These are phyloP conservation scores for Fusarium tricinctum DNA, from an alignment of 2,329 filamentous ascomycete species.

Conservation along the genomic window DNA sequence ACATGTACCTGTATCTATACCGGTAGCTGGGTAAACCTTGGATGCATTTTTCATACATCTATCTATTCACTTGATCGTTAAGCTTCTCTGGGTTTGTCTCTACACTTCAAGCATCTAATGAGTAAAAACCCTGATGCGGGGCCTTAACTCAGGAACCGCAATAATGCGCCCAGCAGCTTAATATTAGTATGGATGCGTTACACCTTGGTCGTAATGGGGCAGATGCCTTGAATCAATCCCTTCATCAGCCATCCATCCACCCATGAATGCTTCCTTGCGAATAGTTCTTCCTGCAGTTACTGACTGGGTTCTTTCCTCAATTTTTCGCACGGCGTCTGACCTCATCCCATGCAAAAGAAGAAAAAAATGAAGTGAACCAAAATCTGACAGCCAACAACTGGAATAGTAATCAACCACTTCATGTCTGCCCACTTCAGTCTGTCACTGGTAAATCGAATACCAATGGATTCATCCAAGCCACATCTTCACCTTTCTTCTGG, in stretches of 20 bases:
- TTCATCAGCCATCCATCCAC: conserved; percentile 34
- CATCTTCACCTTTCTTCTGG: conserved; percentile 17
- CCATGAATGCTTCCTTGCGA: conserved; percentile 15
- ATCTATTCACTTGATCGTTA: not conserved
- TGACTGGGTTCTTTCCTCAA: conserved; percentile 4
- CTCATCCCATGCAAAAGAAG: conserved; percentile 17
- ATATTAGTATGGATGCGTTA: conserved; percentile 7
- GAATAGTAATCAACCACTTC: conserved; percentile 3
- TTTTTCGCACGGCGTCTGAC: conserved; percentile 27
- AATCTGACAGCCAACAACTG: conserved; percentile 21
- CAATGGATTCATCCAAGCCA: conserved; percentile 2
- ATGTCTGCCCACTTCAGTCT: not conserved
- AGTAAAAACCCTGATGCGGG: conserved; percentile 26
- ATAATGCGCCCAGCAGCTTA: conserved; percentile 32
- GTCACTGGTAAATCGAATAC: conserved; percentile 1
- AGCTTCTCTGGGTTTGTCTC: not conserved
- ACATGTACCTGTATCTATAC: conserved; percentile 16
- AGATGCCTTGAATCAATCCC: conserved; percentile 16
- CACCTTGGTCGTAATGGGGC: conserved; percentile 29
- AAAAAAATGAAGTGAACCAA: conserved; percentile 1
- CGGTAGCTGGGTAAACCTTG: conserved; percentile 25
- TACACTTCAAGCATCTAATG: not conserved
- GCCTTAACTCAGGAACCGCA: conserved; percentile 38
- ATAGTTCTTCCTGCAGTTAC: conserved; percentile 18
- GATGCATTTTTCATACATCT: not conserved